These are phyloP conservation scores for Neurospora sp. DNA, from an alignment of 495 filamentous ascomycete genomes.

Conservation along the genomic window DNA sequence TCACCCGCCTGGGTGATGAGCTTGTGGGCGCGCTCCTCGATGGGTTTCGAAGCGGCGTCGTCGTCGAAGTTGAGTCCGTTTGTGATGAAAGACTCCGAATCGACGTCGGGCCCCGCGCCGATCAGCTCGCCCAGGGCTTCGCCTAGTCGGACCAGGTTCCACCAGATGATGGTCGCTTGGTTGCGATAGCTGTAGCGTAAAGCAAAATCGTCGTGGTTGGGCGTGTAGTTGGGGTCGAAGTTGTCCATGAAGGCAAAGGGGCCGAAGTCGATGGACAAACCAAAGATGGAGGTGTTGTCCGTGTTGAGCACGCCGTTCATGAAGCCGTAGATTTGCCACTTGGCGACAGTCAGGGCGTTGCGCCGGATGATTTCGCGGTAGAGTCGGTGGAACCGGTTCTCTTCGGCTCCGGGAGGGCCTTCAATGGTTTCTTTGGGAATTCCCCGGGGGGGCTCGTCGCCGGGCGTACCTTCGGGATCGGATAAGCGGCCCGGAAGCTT, in stretches of 20 bases:
- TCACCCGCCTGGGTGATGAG: constrained; percentile 68
- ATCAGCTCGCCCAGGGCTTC: constrained; percentile 86
- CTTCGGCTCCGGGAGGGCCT: constrained; percentile 51
- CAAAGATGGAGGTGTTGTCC: constrained; percentile 88
- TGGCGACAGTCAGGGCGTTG: constrained; percentile 82
- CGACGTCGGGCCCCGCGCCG: constrained; percentile 57
- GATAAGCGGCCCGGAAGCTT: constrained; percentile 52
- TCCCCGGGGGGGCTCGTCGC: constrained; percentile 32
- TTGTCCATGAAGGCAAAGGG: constrained; percentile 95
- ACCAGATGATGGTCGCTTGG: constrained; percentile 95
- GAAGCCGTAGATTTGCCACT: constrained; percentile 96
- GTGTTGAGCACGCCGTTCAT: constrained; percentile 95
- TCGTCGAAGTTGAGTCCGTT: constrained; percentile 60
- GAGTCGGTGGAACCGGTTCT: constrained; percentile 78
- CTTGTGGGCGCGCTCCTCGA: constrained; percentile 70
- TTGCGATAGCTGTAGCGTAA: constrained; percentile 86
- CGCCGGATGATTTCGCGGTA: constrained; percentile 80
- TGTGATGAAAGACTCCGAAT: constrained; percentile 57
- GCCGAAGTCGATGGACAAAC: constrained; percentile 84
- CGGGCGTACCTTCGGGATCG: constrained; percentile 30
- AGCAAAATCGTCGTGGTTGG: constrained; percentile 89
- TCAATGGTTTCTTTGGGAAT: constrained; percentile 49
- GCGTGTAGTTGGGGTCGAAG: constrained; percentile 89
- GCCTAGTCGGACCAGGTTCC: constrained; percentile 89
- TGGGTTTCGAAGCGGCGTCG: constrained; percentile 36